A percentile compares a stretch with the other conserved stretches of the same genome.
phyloP scores from a whole-genome alignment of 202 grass and related monocot genomes.

The Panicum virgatum region DNA sequence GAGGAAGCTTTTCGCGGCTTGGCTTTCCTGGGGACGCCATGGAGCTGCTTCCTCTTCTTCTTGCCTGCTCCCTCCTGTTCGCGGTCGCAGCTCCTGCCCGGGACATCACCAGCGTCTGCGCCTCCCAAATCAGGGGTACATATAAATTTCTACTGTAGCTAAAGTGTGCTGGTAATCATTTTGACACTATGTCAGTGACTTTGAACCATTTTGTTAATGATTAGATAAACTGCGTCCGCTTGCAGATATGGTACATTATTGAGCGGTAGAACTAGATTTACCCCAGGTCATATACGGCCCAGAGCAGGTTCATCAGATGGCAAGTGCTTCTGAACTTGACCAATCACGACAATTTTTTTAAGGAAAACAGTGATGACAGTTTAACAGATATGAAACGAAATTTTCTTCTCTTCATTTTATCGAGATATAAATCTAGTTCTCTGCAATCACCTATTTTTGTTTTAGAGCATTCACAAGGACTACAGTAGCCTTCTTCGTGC shows the following conservation, averaged over 20 bases:
- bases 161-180: not conserved
- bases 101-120: constrained; percentile 47
- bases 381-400: not conserved
- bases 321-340: not conserved
- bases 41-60: constrained; percentile 49
- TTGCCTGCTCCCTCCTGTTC: constrained; percentile 57
- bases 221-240: no score
- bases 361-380: not conserved
- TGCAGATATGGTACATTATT: no score
- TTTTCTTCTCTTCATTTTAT: not conserved
- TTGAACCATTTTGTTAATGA: not conserved
- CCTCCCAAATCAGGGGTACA: constrained; percentile 58
- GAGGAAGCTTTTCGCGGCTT: no score
- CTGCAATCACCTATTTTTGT: not conserved
- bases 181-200: not conserved
- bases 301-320: not conserved
- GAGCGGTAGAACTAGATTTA: no score
- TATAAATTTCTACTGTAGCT: not conserved
- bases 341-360: no score
- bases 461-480: not conserved
- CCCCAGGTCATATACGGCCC: not conserved
- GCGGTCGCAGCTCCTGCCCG: constrained; percentile 31
- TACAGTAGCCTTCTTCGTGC: no score
- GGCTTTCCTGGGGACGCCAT: no score
- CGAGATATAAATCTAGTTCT: not conserved